Conservation (phyloP, 192 early-diverging fungal species). For the Backusella mclennaniae region DNA sequence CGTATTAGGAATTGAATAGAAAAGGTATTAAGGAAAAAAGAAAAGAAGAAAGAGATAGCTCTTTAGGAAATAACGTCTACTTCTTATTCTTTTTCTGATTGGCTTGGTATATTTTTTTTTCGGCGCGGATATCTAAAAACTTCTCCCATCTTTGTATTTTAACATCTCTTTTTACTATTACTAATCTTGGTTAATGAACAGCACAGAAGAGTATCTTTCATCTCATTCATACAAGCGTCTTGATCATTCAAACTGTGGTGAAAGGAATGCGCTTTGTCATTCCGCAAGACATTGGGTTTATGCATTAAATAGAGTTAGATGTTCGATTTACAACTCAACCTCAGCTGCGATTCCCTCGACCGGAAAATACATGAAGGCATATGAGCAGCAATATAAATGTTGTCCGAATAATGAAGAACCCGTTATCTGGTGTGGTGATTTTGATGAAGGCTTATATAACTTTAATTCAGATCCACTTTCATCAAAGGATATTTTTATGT, state of each 20-base stretch:
- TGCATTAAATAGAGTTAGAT: background rate
- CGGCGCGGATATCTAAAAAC: background rate
- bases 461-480: background rate
- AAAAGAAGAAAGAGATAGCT: background rate
- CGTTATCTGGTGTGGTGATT: background rate
- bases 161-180: background rate
- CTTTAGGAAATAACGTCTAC: background rate
- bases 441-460: background rate
- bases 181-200: background rate
- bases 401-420: background rate
- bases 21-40: background rate
- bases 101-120: background rate
- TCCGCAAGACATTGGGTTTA: slow-evolving; percentile 1
- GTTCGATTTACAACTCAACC: background rate
- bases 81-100: background rate
- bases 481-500: background rate
- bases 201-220: background rate
- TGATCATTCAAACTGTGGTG: background rate
- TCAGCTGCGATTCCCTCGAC: background rate
- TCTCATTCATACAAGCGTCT: background rate
- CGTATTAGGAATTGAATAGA: background rate
- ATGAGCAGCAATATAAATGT: background rate
- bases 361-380: background rate
- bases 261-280: background rate
- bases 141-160: background rate